These are phyloP conservation scores for Glaciozyma martinii DNA, from an alignment of 768 basidiomycete species.

Conservation along the genomic window DNA sequence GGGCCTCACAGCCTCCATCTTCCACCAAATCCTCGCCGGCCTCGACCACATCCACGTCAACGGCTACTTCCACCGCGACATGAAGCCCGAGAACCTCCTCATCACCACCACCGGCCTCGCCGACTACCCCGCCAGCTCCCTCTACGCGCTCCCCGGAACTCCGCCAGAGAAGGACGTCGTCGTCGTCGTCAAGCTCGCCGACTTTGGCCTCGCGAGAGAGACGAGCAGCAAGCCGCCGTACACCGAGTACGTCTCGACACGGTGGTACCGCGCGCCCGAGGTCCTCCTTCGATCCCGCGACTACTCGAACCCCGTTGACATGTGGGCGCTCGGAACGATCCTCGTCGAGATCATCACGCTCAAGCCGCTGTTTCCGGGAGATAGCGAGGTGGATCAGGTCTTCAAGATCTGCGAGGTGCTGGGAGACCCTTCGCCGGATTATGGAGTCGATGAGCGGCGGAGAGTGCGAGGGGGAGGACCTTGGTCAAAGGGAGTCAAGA, in stretches of 20 bases:
- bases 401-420: slow-evolving; percentile 81
- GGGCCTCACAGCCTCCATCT: slow-evolving; percentile 89
- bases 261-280: slow-evolving; percentile 99
- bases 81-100: slow-evolving; percentile 98
- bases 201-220: slow-evolving; percentile 92
- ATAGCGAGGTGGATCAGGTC: slow-evolving; percentile 86
- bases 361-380: slow-evolving; percentile 88
- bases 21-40: slow-evolving; percentile 80
- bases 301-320: slow-evolving; percentile 94
- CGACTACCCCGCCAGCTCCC: slow-evolving; percentile 77
- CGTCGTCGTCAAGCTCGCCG: slow-evolving; percentile 93
- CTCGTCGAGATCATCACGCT: slow-evolving; percentile 94
- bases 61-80: slow-evolving; percentile 98
- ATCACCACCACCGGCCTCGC: slow-evolving; percentile 94
- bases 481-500: slow-evolving; percentile 75
- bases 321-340: slow-evolving; percentile 99
- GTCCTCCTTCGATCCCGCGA: slow-evolving; percentile 82
- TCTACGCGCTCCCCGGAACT: slow-evolving; percentile 51
- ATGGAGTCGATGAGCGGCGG: slow-evolving; percentile 64
- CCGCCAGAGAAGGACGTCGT: slow-evolving; percentile 85
- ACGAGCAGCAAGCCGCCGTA: slow-evolving; percentile 82
- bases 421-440: slow-evolving; percentile 78
- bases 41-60: slow-evolving; percentile 82
- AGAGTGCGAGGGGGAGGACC: slow-evolving; percentile 71
- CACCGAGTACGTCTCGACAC: slow-evolving; percentile 97